Conservation (phyloP, 139 green algal species). For the Picochlorum sp. region DNA sequence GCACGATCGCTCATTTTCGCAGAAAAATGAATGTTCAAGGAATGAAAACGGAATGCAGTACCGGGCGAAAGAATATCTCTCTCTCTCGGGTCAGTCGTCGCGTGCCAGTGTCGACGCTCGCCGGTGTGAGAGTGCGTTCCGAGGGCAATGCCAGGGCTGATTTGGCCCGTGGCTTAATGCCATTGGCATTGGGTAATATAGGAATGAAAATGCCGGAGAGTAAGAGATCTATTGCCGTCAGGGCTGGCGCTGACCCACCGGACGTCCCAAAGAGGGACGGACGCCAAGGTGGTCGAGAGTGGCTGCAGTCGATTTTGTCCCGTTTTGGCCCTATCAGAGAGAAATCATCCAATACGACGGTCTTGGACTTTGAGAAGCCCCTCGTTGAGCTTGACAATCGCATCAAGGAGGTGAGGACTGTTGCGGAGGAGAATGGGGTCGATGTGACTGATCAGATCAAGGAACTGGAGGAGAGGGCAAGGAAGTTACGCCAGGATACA, state of each 20-base stretch:
- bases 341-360: slow-evolving; percentile 47
- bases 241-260: slow-evolving; percentile 16
- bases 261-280: slow-evolving; percentile 35
- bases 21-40: too few relatives aligned
- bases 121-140: not conserved
- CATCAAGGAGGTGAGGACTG: slow-evolving; percentile 90
- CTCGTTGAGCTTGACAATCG: slow-evolving; percentile 93
- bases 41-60: not conserved
- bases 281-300: slow-evolving; percentile 28
- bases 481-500: slow-evolving; percentile 84
- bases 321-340: slow-evolving; percentile 72
- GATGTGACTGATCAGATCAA: slow-evolving; percentile 76
- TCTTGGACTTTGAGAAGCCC: slow-evolving; percentile 94
- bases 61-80: not conserved
- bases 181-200: not conserved
- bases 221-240: not conserved
- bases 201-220: not conserved
- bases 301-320: slow-evolving; percentile 36
- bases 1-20: too few relatives aligned
- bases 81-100: not conserved
- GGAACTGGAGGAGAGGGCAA: slow-evolving; percentile 73
- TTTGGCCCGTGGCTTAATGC: too few relatives aligned
- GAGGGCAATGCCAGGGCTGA: not conserved
- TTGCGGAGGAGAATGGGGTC: slow-evolving; percentile 88
- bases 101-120: not conserved